Evolutionary conservation across 2,329 filamentous ascomycete species (phyloP), one percentile per base, ranked within the genome.

Genomic region (Neocucurbitaria cava): DNA sequence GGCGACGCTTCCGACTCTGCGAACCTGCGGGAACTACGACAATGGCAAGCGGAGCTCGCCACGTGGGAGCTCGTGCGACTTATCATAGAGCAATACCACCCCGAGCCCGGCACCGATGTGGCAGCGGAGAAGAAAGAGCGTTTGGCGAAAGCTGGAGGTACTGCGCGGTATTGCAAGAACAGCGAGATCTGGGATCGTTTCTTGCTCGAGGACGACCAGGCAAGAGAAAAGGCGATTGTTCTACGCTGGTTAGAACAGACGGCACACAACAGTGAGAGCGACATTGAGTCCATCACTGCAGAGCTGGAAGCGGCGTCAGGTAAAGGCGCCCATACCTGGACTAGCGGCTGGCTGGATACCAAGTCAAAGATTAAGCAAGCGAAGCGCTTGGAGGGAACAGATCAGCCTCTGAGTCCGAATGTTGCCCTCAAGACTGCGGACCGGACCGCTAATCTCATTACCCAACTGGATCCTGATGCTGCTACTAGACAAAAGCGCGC

Each of bases 311-410:
- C 87, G 56, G 87, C 87, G 58, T 89, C 91, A 11, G 90, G 94
- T 55, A 83, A 91, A 66, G 71, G 69, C 35, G 69, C 66, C 18
- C 64, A 71, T n/a, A 87, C 93, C 9, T 91, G 95, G 79, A 87
- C 90, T 24, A 88, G 92, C 72, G 94, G 94, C 36, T 97, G 93
- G 91, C 85, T 97, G 59, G 92, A 96, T 73, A 97, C 95, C 0
- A 90, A 92, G 59, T 87, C 91, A 54, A 88, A 89, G 43, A 92
- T 99, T 76, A 99, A 99, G 79, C 85, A 90, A 52, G 87, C 91
- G 72, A 99, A 98, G 79, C 87, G 89, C 53, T 79, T 95, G 61
- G 85, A 90, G 54, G 65, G 64, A 23, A 42, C 52, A 38, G 71
- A 70, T n/a, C 53, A 61, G 23, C 71, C 70, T 11, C 42, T 74